Evolutionary conservation across 352 stramenopile genomes (phyloP).

Genomic region (Thraustochytrium sp.): DNA sequence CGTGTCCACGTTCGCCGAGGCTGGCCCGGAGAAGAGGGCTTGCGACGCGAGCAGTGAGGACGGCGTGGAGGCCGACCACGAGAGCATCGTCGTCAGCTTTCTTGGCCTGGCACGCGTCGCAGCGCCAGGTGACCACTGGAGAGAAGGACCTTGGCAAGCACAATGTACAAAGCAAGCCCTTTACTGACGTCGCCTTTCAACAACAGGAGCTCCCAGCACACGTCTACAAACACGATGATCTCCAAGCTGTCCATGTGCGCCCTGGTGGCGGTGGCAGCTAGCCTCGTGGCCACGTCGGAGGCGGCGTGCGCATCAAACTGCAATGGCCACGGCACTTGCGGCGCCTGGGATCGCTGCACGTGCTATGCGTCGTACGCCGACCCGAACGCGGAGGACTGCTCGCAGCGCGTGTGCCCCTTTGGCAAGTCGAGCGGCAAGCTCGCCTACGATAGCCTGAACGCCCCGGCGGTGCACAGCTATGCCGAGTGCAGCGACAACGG

Average conservation of each 20-base stretch:
- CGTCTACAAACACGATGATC: not conserved
- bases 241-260: not conserved
- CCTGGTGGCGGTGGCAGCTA: not conserved
- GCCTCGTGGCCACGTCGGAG: not conserved
- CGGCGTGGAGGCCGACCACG: too few species aligned
- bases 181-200: too few species aligned
- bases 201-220: not conserved
- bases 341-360: conserved; percentile 74
- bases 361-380: conserved; percentile 60
- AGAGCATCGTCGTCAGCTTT: too few species aligned
- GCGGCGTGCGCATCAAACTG: conserved; percentile 50
- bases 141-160: too few species aligned
- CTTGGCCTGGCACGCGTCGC: too few species aligned
- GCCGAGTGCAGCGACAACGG: conserved; percentile 80
- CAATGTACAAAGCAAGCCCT: too few species aligned
- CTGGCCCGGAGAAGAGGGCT: too few species aligned
- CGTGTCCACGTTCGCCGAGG: too few species aligned
- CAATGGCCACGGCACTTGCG: conserved; percentile 74
- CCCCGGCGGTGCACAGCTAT: conserved; percentile 54
- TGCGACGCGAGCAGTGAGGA: too few species aligned
- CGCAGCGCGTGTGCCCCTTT: conserved; percentile 34
- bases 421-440: conserved; percentile 11
- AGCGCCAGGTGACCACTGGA: too few species aligned
- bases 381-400: conserved; percentile 41
- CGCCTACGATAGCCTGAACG: conserved; percentile 45